phyloP scores from a whole-genome alignment of 116 monocot genomes.

The Zostera marina region DNA sequence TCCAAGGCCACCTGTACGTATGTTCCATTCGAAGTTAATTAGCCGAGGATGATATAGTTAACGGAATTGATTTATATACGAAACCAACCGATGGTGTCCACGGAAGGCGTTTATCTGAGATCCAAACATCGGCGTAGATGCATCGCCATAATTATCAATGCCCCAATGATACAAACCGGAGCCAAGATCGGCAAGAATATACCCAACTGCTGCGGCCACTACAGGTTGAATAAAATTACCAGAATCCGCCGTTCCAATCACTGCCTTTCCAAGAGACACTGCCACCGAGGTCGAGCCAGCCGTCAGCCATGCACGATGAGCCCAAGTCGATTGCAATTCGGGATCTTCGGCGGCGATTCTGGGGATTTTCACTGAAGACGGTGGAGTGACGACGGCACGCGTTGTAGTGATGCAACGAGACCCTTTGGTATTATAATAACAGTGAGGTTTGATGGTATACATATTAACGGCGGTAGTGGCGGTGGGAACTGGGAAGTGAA shows the following conservation, averaged over 20 bases:
- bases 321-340: constrained; percentile 55
- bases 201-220: constrained; percentile 29
- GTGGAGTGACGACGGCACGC: background rate
- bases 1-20: constrained; percentile 34
- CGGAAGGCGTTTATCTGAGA: constrained; percentile 83
- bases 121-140: constrained; percentile 57
- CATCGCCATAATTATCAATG: constrained; percentile 74
- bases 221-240: constrained; percentile 18
- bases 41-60: too few species aligned
- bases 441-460: constrained; percentile 6
- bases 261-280: constrained; percentile 26
- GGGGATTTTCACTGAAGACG: background rate
- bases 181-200: constrained; percentile 68
- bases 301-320: constrained; percentile 58
- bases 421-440: background rate
- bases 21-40: too few species aligned
- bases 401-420: background rate
- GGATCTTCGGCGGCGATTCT: constrained; percentile 1
- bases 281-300: constrained; percentile 41
- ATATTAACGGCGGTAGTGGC: background rate
- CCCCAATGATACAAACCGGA: constrained; percentile 72
- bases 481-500: background rate
- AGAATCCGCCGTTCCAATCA: constrained; percentile 11
- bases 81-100: constrained; percentile 46
- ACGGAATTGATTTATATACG: too few species aligned